Evolutionary conservation across 73 alveolate genomes (phyloP).

Genomic region (Symbiodinium pilosum): DNA sequence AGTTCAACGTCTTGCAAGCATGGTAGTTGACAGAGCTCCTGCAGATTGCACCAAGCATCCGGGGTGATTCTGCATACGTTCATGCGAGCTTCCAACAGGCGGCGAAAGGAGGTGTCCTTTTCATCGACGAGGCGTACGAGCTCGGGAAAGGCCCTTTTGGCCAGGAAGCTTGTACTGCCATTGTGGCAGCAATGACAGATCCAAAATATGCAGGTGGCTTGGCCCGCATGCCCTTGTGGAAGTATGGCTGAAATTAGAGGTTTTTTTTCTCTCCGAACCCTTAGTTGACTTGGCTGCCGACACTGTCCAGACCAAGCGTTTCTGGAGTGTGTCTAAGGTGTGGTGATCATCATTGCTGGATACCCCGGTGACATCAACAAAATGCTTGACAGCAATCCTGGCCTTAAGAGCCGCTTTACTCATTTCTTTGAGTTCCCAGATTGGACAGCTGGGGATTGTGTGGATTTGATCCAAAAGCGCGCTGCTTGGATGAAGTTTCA

Average conservation of each 20-base stretch:
- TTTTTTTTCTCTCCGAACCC: background rate
- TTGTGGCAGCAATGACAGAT: slow-evolving; percentile 78
- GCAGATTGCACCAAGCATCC: no score
- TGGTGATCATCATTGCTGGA: slow-evolving; percentile 83
- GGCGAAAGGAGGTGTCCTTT: slow-evolving; percentile 75
- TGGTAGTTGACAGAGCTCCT: background rate
- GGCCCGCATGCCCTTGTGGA: no score
- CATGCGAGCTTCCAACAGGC: background rate
- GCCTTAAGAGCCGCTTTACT: slow-evolving; percentile 42
- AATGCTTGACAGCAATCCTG: slow-evolving; percentile 70
- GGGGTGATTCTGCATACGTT: background rate
- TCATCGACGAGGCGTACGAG: slow-evolving; percentile 92
- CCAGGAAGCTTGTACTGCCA: slow-evolving; percentile 58
- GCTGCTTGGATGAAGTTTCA: background rate
- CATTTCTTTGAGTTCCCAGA: slow-evolving; percentile 61
- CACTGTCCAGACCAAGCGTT: no score
- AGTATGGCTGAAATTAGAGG: background rate
- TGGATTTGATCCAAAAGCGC: slow-evolving; percentile 29
- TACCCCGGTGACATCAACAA: slow-evolving; percentile 53
- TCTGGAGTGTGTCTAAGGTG: background rate
- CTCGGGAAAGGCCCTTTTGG: slow-evolving; percentile 85
- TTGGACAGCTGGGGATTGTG: slow-evolving; percentile 56
- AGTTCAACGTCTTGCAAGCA: background rate
- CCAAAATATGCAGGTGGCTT: slow-evolving; percentile 52
- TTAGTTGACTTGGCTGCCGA: no score